Percentiles rank a stretch among this genome's conserved stretches.
Evolutionary conservation across 2,329 filamentous ascomycete species (phyloP).

Genomic region (Aspergillus sp.): DNA sequence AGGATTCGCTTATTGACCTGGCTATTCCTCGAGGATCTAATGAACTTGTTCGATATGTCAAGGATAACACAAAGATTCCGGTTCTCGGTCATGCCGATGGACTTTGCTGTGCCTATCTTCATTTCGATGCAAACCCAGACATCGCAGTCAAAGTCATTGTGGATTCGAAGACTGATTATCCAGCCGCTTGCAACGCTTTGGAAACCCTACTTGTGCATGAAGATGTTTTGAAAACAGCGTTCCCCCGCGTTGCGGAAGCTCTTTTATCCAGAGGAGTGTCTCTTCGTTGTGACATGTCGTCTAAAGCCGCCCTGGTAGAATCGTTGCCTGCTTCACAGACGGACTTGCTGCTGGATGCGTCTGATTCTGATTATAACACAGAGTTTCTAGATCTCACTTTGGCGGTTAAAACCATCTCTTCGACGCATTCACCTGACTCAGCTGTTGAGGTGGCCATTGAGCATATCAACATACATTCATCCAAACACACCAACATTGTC

Average conservation of each 20-base stretch:
- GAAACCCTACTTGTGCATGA: slow-evolving; percentile 86
- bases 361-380: slow-evolving; percentile 69
- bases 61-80: slow-evolving; percentile 84
- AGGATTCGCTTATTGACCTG: slow-evolving; percentile 84
- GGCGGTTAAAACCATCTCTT: slow-evolving; percentile 70
- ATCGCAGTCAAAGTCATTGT: slow-evolving; percentile 71
- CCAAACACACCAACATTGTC: slow-evolving; percentile 90
- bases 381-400: slow-evolving; percentile 83
- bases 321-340: slow-evolving; percentile 39
- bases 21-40: slow-evolving; percentile 90
- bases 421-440: slow-evolving; percentile 13
- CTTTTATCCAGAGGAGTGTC: slow-evolving; percentile 71
- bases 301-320: slow-evolving; percentile 56
- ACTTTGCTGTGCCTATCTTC: slow-evolving; percentile 79
- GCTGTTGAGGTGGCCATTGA: slow-evolving; percentile 63
- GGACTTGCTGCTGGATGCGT: slow-evolving; percentile 56
- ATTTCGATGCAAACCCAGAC: slow-evolving; percentile 64
- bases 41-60: slow-evolving; percentile 83
- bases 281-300: slow-evolving; percentile 68
- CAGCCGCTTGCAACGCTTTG: slow-evolving; percentile 89
- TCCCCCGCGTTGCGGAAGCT: slow-evolving; percentile 66
- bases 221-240: slow-evolving; percentile 56
- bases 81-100: slow-evolving; percentile 95
- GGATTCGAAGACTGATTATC: slow-evolving; percentile 91
- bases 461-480: slow-evolving; percentile 89